Base-by-base conservation (phyloP, 108 stramenopile genomes). In the Stephanodiscus triporus region DNA sequence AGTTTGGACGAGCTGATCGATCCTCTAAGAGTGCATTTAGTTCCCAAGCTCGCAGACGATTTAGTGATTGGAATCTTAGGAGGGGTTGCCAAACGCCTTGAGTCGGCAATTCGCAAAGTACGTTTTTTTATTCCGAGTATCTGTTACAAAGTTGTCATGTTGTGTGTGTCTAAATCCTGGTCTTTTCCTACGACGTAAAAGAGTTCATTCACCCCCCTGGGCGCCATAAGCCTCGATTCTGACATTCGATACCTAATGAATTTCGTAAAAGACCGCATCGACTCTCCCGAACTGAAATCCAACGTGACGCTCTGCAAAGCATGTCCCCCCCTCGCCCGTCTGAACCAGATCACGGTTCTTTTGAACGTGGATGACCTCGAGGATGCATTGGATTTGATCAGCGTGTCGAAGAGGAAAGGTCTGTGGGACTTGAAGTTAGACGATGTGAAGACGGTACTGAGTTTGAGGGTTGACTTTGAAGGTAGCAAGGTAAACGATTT, bases 361-460 rank as follows among this genome's bases (percentile, higher is more conserved):
- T 19, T 95, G 72, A 89, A 90, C 74, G 90, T 92, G 4, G 93
- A 95, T 43, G 93, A 95, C 68, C 59, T 95, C 57, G 93, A 95
- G 13, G 93, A 95, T 68, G 89, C 89, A 1, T 49, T 95, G 26
- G 93, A 95, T 81, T 77, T 95, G 48, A 87, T 95, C 47, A 76
- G 84, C 11, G 85, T 88, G 38, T 87, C 84, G 19, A 91, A 92
- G 66, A 76, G 91, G 38, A 95, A 95, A 57, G 88, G 87, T 51
- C 80, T 80, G 29, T 95, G 93, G 93, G 93, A 95, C 82, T 73
- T 91, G 69, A 90, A 84, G 60, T 58, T 90, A 74, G 89, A 95
- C 24, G 93, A 95, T 60, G 83, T 86, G 56, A 90, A 91, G 59
- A 51, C 86, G 10, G 87, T 85, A 45, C 65, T 95, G 37, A 69